phyloP scores from a whole-genome alignment of 2,329 filamentous ascomycete genomes.

The Aspergillus tamarii region DNA sequence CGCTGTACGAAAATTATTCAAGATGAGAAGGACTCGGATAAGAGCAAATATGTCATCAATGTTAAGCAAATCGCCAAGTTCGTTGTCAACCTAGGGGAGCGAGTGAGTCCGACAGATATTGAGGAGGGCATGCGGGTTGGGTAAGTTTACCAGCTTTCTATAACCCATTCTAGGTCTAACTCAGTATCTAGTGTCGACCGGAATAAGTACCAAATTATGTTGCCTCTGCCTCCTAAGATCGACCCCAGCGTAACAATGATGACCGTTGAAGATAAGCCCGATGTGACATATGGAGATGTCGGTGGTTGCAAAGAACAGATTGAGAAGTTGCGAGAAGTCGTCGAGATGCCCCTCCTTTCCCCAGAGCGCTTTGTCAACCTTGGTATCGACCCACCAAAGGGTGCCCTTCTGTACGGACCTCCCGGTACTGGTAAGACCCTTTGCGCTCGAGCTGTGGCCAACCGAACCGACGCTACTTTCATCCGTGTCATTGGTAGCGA shows the following conservation, averaged over 20 bases:
- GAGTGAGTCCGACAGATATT: slow-evolving; percentile 97
- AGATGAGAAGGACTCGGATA: slow-evolving; percentile 92
- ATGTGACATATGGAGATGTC: slow-evolving; percentile 98
- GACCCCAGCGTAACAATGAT: slow-evolving; percentile 99
- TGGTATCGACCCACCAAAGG: slow-evolving; percentile 98
- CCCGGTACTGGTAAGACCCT: slow-evolving; percentile 99
- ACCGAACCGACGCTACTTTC: slow-evolving; percentile 97
- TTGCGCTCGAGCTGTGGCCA: slow-evolving; percentile 94
- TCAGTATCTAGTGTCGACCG: slow-evolving; percentile 72
- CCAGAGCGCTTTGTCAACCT: slow-evolving; percentile 97
- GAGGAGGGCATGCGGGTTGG: slow-evolving; percentile 99
- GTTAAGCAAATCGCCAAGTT: slow-evolving; percentile 99
- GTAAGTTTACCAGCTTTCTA: slow-evolving; percentile 43
- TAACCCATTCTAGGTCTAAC: background rate
- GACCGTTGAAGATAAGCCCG: slow-evolving; percentile 99
- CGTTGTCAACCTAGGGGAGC: slow-evolving; percentile 94
- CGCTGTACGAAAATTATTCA: slow-evolving; percentile 99
- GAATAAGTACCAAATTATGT: slow-evolving; percentile 98
- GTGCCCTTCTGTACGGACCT: slow-evolving; percentile 92
- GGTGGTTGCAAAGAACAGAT: slow-evolving; percentile 99
- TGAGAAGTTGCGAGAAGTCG: slow-evolving; percentile 96
- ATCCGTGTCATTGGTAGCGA: slow-evolving; percentile 98
- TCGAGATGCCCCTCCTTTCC: slow-evolving; percentile 96
- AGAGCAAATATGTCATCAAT: slow-evolving; percentile 99
- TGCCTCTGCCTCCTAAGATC: slow-evolving; percentile 96